Conservation (phyloP, 106 monocot species). For the Triglochin maritima region DNA sequence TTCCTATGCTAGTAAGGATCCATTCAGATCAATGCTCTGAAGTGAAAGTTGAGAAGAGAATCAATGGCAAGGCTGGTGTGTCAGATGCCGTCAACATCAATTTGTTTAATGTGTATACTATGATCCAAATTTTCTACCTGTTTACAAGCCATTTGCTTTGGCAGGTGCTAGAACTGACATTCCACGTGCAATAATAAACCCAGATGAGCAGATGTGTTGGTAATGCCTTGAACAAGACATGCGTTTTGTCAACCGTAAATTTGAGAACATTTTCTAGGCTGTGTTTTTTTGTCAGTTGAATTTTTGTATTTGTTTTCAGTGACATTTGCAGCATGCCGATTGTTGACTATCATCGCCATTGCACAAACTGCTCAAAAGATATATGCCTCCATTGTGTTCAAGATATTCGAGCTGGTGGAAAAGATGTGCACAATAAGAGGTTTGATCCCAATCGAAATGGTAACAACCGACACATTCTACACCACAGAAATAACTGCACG, state of each 20-base stretch:
- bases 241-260: too few relatives aligned
- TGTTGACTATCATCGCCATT: slow-evolving; percentile 94
- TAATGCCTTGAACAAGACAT: slow-evolving; percentile 12
- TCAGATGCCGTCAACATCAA: neutral
- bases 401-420: slow-evolving; percentile 41
- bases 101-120: neutral
- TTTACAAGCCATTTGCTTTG: neutral
- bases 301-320: slow-evolving; percentile 27
- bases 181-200: slow-evolving; percentile 62
- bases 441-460: slow-evolving; percentile 5
- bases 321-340: slow-evolving; percentile 83
- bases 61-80: slow-evolving; percentile 34
- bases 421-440: slow-evolving; percentile 14
- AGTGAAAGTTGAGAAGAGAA: slow-evolving; percentile 59
- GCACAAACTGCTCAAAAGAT: slow-evolving; percentile 66
- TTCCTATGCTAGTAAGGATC: slow-evolving; percentile 74
- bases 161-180: slow-evolving; percentile 68
- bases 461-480: neutral
- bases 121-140: neutral
- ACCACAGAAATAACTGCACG: slow-evolving; percentile 11
- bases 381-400: slow-evolving; percentile 75
- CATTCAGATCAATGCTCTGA: slow-evolving; percentile 73
- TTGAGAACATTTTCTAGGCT: too few relatives aligned
- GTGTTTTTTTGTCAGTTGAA: neutral
- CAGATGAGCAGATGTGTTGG: slow-evolving; percentile 98